Percentiles rank a stretch among this genome's conserved stretches.
Conservation (phyloP, 140 eudicot genomes). For the Cichorium intybus region DNA sequence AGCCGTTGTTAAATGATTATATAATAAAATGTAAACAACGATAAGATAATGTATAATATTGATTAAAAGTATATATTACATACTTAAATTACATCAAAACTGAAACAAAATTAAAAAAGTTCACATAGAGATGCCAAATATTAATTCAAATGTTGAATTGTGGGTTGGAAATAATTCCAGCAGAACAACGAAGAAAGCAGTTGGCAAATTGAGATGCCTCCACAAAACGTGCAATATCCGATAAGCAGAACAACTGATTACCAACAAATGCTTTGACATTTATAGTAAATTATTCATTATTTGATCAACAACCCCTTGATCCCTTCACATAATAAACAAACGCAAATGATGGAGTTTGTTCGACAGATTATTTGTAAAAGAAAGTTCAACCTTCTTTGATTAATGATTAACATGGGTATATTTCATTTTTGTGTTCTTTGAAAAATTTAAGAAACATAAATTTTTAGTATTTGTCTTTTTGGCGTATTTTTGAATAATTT, state of each 20-base stretch:
- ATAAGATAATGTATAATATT: too few relatives aligned
- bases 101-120: neutral
- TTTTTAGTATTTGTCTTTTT: too few relatives aligned
- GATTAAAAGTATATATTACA: too few relatives aligned
- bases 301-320: neutral
- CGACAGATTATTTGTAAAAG: neutral
- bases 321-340: neutral
- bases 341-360: neutral
- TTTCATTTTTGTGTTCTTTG: too few relatives aligned
- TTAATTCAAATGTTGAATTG: neutral
- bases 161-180: constrained; percentile 19
- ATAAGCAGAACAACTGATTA: constrained; percentile 21
- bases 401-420: neutral
- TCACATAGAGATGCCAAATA: neutral
- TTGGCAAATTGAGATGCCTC: constrained; percentile 15
- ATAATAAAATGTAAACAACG: too few relatives aligned
- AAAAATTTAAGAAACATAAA: too few relatives aligned
- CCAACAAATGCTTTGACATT: constrained; percentile 17
- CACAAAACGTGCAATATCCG: constrained; percentile 9
- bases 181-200: neutral
- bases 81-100: neutral
- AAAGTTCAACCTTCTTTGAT: neutral
- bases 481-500: too few relatives aligned
- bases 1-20: too few relatives aligned
- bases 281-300: constrained; percentile 4